These are phyloP conservation scores for Gossypium davidsonii DNA, from an alignment of 441 rosid genomes.

Conservation along the genomic window DNA sequence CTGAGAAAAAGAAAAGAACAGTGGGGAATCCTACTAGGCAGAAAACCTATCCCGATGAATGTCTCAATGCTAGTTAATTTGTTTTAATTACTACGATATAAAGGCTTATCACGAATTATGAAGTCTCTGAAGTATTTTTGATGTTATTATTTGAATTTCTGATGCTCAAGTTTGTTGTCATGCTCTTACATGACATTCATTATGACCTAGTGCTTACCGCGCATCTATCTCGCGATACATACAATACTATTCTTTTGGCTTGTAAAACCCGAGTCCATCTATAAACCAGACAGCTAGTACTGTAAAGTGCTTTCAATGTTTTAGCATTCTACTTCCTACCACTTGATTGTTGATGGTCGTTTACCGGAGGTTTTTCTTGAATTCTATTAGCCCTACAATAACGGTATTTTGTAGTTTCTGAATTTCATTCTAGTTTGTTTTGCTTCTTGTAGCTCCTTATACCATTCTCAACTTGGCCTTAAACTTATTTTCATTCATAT, in stretches of 20 bases:
- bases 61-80: neutral
- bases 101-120: neutral
- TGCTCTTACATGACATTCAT: neutral
- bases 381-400: neutral
- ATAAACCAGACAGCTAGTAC: neutral
- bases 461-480: neutral
- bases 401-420: neutral
- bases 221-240: neutral
- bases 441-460: neutral
- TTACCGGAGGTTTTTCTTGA: neutral
- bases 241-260: neutral
- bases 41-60: neutral
- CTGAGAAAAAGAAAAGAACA: neutral
- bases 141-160: neutral
- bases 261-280: neutral
- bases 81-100: neutral
- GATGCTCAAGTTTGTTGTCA: neutral
- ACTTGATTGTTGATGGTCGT: neutral
- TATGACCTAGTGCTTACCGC: neutral
- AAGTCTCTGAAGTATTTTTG: neutral
- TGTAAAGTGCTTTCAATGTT: neutral
- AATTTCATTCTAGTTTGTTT: neutral
- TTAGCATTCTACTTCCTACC: neutral
- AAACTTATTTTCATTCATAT: neutral
- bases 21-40: neutral